Conservation (phyloP, 371 early-diverging fungal genomes). For the Zopfochytrium polystomum region DNA sequence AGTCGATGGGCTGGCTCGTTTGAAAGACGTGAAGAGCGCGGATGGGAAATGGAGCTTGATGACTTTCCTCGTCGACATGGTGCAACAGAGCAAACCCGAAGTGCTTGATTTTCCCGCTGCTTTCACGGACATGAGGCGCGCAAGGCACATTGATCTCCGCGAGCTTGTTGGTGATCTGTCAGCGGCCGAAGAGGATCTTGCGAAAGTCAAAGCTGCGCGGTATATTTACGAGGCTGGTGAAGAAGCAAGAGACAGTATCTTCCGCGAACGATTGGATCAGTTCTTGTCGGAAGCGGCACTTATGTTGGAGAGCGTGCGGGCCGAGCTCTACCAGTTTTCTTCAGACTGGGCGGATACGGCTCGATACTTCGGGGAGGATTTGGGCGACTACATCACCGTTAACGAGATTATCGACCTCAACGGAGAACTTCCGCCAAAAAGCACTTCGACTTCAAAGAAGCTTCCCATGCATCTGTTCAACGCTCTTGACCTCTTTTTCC, state of each 20-base stretch:
- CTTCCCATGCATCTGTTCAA: conserved; percentile 37
- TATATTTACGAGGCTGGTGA: too few relatives aligned
- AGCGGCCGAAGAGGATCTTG: conserved; percentile 12
- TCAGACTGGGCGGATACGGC: conserved; percentile 36
- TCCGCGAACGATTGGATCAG: conserved; percentile 15
- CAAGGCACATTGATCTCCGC: conserved; percentile 31
- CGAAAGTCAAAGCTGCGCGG: conserved; percentile 5
- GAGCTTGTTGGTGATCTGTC: conserved; percentile 26
- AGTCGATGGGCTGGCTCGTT: conserved; percentile 47
- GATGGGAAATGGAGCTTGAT: conserved; percentile 55
- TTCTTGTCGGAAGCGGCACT: conserved; percentile 17
- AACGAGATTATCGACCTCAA: too few relatives aligned
- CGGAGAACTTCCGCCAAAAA: too few relatives aligned
- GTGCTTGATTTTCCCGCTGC: conserved; percentile 35
- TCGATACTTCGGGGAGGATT: conserved; percentile 50
- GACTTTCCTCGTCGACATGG: conserved; percentile 50
- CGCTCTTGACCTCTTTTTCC: conserved; percentile 44
- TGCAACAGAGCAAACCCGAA: conserved; percentile 30
- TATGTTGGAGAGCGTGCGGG: conserved; percentile 12
- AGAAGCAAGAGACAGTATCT: conserved; percentile 11
- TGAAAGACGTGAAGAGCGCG: conserved; percentile 53
- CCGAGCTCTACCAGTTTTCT: conserved; percentile 23
- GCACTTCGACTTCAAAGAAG: too few relatives aligned
- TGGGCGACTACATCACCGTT: conserved; percentile 32
- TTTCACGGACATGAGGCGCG: conserved; percentile 26